These are phyloP conservation scores for Naganishia vaughanmartiniae DNA, from an alignment of 768 basidiomycete genomes.

Conservation along the genomic window DNA sequence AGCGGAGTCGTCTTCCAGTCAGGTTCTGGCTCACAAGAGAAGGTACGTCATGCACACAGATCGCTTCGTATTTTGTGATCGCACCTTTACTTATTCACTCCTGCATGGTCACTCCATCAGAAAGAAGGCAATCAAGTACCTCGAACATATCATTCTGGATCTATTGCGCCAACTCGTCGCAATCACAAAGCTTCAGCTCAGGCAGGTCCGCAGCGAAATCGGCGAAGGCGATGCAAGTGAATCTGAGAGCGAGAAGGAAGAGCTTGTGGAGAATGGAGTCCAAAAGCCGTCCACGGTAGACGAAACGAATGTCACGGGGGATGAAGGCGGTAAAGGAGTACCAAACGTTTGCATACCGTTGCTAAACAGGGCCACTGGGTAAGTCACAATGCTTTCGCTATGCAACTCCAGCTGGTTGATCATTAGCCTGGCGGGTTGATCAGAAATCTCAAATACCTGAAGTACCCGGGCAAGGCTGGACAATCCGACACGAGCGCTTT, in stretches of 20 bases:
- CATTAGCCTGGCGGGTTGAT: background rate
- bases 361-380: constrained; percentile 13
- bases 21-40: background rate
- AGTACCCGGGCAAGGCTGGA: constrained; percentile 4
- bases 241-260: background rate
- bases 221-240: background rate
- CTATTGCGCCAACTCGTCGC: background rate
- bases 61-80: no score
- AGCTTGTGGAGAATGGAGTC: background rate
- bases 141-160: constrained; percentile 11
- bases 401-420: background rate
- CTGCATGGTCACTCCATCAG: background rate
- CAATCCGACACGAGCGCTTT: constrained; percentile 1
- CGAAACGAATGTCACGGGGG: background rate
- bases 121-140: constrained; percentile 20
- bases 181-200: background rate
- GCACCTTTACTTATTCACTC: background rate
- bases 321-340: background rate
- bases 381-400: background rate
- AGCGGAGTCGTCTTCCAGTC: background rate
- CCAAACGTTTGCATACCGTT: background rate
- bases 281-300: background rate
- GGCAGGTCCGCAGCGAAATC: background rate
- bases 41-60: no score
- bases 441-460: constrained; percentile 13